Percentiles rank a stretch among this genome's conserved stretches.
Evolutionary conservation across 345 rosid species (phyloP).

Genomic region (Hirschfeldia incana): DNA sequence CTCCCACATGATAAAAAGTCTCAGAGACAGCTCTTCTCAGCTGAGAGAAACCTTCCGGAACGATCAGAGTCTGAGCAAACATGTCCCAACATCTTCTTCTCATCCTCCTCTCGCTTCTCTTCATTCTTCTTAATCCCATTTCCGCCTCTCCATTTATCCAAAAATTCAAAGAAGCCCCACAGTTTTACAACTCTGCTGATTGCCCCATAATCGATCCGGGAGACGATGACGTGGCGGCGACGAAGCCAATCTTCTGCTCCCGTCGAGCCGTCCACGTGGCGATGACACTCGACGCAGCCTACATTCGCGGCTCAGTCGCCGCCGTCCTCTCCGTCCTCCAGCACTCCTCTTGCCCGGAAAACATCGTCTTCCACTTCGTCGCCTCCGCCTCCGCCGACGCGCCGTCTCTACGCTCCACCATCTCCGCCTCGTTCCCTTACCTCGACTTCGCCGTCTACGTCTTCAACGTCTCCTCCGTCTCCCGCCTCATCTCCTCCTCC

Average conservation of each 20-base stretch:
- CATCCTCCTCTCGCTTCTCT: slow-evolving; percentile 11
- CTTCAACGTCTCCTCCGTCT: slow-evolving; percentile 62
- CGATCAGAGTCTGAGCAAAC: slow-evolving; percentile 19
- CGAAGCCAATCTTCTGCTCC: slow-evolving; percentile 52
- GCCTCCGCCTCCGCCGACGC: slow-evolving; percentile 65
- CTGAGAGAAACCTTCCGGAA: slow-evolving; percentile 18
- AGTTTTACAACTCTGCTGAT: slow-evolving; percentile 79
- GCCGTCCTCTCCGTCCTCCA: slow-evolving; percentile 85
- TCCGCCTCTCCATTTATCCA: slow-evolving; percentile 37
- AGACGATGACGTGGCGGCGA: slow-evolving; percentile 21
- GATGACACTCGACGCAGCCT: slow-evolving; percentile 82
- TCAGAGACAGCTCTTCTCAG: slow-evolving; percentile 29
- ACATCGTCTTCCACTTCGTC: slow-evolving; percentile 79
- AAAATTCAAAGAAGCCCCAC: slow-evolving; percentile 85
- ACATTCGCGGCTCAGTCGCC: slow-evolving; percentile 94
- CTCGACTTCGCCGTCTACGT: slow-evolving; percentile 65
- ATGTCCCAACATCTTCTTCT: slow-evolving; percentile 36
- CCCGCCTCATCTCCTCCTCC: slow-evolving; percentile 79
- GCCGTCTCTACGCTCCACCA: slow-evolving; percentile 53
- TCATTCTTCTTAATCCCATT: slow-evolving; percentile 19
- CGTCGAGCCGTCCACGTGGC: slow-evolving; percentile 82
- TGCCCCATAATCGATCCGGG: slow-evolving; percentile 52
- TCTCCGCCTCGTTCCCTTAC: slow-evolving; percentile 83
- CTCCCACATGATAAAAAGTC: slow-evolving; percentile 33
- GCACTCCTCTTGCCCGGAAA: slow-evolving; percentile 90